phyloP scores from a whole-genome alignment of 306 rosid genomes.

The Dicorynia guianensis region DNA sequence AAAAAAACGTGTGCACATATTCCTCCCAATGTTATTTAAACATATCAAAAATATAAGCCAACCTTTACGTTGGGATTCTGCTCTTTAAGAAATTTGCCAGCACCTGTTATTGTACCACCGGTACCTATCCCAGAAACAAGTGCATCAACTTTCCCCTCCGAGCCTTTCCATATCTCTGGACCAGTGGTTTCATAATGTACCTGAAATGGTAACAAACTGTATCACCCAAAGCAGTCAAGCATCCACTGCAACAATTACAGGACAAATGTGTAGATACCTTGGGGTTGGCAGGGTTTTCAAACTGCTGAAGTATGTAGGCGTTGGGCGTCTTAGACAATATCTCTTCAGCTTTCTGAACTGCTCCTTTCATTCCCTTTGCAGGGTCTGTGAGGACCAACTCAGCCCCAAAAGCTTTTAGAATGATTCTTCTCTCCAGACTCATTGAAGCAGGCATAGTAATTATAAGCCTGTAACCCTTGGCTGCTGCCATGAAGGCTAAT shows the following conservation, averaged over 20 bases:
- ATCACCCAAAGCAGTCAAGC: slow-evolving; percentile 25
- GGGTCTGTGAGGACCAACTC: slow-evolving; percentile 82
- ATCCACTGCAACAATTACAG: slow-evolving; percentile 14
- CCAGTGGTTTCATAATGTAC: slow-evolving; percentile 88
- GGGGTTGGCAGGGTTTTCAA: slow-evolving; percentile 91
- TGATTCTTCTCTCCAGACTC: slow-evolving; percentile 85
- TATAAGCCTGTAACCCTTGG: slow-evolving; percentile 72
- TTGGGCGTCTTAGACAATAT: slow-evolving; percentile 76
- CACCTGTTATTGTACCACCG: slow-evolving; percentile 85
- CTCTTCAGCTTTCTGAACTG: slow-evolving; percentile 87
- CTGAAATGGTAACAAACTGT: slow-evolving; percentile 44
- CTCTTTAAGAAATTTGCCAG: slow-evolving; percentile 84
- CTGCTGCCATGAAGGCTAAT: slow-evolving; percentile 87
- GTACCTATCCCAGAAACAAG: slow-evolving; percentile 81
- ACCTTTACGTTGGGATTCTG: slow-evolving; percentile 76
- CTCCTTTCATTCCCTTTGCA: slow-evolving; percentile 84
- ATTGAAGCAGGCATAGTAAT: slow-evolving; percentile 90
- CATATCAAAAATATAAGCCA: slow-evolving; percentile 17
- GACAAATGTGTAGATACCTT: slow-evolving; percentile 54
- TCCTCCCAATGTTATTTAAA: background rate
- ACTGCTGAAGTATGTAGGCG: slow-evolving; percentile 78
- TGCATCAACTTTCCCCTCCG: slow-evolving; percentile 70
- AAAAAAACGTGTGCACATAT: slow-evolving; percentile 13
- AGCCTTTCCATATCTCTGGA: slow-evolving; percentile 87
- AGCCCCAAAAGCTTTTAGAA: slow-evolving; percentile 79